Percentiles rank a stretch among this genome's conserved stretches.
Conservation (phyloP, 2,329 filamentous ascomycete genomes). For the Zarea fungicola region DNA sequence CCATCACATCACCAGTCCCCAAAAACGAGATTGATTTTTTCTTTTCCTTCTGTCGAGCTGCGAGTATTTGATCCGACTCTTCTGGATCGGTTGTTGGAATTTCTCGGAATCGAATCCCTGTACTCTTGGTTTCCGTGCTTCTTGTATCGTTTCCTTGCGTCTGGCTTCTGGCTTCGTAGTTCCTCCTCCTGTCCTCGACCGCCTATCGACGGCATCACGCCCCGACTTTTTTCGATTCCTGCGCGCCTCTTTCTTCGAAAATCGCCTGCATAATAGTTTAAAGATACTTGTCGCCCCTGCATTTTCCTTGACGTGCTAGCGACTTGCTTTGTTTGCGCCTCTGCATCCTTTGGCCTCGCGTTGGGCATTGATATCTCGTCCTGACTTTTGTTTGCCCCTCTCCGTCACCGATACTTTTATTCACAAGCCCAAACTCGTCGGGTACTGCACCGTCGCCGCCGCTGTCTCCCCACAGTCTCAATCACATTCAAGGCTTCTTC, state of each 20-base stretch:
- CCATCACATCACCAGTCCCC: conserved; percentile 12
- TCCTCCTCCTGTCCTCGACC: conserved; percentile 20
- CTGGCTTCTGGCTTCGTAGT: conserved; percentile 12
- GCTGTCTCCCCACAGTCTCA: neutral
- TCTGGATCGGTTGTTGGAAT: conserved; percentile 7
- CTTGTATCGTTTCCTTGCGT: conserved; percentile 13
- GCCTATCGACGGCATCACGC: conserved; percentile 9
- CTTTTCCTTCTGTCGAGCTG: conserved; percentile 13
- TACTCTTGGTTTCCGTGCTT: conserved; percentile 9
- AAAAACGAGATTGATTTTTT: conserved; percentile 9
- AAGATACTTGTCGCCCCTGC: neutral
- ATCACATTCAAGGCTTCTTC: neutral
- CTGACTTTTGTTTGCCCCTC: conserved; percentile 14
- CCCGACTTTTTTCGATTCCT: conserved; percentile 3
- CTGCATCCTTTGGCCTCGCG: conserved; percentile 3
- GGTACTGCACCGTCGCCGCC: neutral
- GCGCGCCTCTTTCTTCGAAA: conserved; percentile 1
- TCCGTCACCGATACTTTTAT: conserved; percentile 13
- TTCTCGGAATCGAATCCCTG: conserved; percentile 11
- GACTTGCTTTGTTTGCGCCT: conserved; percentile 1
- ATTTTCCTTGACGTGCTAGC: neutral
- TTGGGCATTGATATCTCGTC: conserved; percentile 11
- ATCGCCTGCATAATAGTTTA: neutral
- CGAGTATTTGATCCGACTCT: conserved; percentile 12
- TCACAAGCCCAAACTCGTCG: conserved; percentile 7